Conservation (phyloP, 148 eudicot genomes). For the Bassia scoparia region DNA sequence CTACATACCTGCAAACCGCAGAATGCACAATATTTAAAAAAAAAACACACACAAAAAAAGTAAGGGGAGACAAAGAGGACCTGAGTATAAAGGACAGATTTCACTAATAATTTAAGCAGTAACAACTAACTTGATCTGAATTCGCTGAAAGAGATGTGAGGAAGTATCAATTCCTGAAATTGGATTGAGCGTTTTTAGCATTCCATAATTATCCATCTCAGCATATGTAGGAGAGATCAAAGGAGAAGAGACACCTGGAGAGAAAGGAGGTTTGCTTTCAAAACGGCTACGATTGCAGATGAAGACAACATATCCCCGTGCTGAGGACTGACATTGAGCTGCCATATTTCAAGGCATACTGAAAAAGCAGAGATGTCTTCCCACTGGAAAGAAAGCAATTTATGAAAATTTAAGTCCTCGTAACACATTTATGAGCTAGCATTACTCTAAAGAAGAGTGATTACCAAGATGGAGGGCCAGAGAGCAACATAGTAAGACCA, state of each 20-base stretch:
- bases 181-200: neutral
- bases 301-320: constrained; percentile 45
- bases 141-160: constrained; percentile 43
- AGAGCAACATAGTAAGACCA: constrained; percentile 42
- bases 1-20: constrained; percentile 50
- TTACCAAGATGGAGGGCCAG: constrained; percentile 80
- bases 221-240: neutral
- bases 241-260: constrained; percentile 42
- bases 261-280: constrained; percentile 58
- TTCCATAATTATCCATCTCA: neutral
- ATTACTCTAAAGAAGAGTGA: neutral
- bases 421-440: neutral
- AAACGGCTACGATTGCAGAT: constrained; percentile 55
- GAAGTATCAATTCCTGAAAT: constrained; percentile 57
- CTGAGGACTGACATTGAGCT: constrained; percentile 10
- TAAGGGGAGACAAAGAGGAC: neutral
- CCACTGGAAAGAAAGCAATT: constrained; percentile 43
- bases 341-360: constrained; percentile 61
- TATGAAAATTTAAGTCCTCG: neutral
- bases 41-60: no score
- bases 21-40: no score
- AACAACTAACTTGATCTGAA: constrained; percentile 60
- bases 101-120: neutral
- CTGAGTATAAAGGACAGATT: neutral
- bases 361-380: constrained; percentile 80